Base-by-base conservation (phyloP, 176 grass and related monocot species). In the Triticum urartu region DNA sequence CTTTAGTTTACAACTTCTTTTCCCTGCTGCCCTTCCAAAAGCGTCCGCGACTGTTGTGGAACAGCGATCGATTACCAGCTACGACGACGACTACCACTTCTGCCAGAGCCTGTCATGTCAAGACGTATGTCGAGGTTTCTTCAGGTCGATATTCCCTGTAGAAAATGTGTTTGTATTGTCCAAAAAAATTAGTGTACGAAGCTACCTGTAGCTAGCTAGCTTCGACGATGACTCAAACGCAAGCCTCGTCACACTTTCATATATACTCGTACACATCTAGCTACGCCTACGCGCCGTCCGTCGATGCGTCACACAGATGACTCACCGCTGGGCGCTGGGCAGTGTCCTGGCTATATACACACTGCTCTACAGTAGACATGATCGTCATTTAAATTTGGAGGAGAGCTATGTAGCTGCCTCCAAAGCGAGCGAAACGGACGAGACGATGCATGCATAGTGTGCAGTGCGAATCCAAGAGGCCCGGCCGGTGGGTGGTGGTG, bases 41-140 rank as follows among this genome's bases (percentile, higher is more conserved):
- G 72, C 25, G 72, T 30, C 4, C 14, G 72, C 72, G 12, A 75
- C 72, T 75, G 72, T 75, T 75, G 74, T 77, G 47, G 47, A 77
- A 56, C 26, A 77, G 72, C 24, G 72, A 75, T 47, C 3, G 40
- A 13, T 4, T 24, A 48, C 7, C 4, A 38, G 33, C 67, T 10
- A 32, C 67, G 34, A 36, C 14, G 12, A 18, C 13, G 63, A 22
- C 43, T 47, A 48, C 71, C 14, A 5, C 71, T 52, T 50, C 25
- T 5, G 9, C 10, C 74, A 77, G 20, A 56, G 47, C 26, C 73
- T 18, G 42, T 50, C n/a, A 25, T 14, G 14, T 15, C 38, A 43
- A 50, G 72, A 50, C 9, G 12, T 47, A 47, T 47, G 24, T 75
- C 42, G 38, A 73, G 70, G 39, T 45, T 25, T 36, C 3, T 34